phyloP scores from a whole-genome alignment of 208 protist species.

The Trypanosoma melophagium region DNA sequence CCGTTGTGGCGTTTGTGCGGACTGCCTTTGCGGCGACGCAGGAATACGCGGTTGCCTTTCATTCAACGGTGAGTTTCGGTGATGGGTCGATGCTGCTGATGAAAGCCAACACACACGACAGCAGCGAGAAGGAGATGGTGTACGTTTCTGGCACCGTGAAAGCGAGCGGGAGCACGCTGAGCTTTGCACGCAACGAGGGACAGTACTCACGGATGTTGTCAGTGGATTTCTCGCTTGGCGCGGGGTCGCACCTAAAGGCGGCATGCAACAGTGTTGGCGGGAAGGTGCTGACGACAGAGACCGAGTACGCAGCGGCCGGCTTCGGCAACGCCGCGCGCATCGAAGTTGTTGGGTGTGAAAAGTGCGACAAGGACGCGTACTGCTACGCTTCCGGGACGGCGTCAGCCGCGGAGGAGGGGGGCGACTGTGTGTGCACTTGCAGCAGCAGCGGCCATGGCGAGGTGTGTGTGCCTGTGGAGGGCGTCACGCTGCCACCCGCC shows the following conservation, averaged over 20 bases:
- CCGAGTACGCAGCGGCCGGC: slow-evolving; percentile 17
- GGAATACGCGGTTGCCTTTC: slow-evolving; percentile 7
- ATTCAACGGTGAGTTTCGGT: background rate
- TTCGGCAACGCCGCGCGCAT: background rate
- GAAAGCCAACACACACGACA: slow-evolving; percentile 14
- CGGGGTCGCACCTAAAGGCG: background rate
- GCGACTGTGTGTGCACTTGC: slow-evolving; percentile 12
- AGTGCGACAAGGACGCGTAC: slow-evolving; percentile 16
- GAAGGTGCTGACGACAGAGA: slow-evolving; percentile 10
- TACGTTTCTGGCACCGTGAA: background rate
- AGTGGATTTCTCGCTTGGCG: background rate
- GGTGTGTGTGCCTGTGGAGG: slow-evolving; percentile 9
- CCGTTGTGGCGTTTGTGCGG: slow-evolving; percentile 4
- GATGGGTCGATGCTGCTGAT: slow-evolving; percentile 9
- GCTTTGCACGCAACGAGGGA: slow-evolving; percentile 16
- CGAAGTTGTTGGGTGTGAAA: slow-evolving; percentile 2
- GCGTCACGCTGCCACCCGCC: background rate
- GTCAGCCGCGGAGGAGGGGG: background rate
- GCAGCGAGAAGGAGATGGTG: slow-evolving; percentile 5
- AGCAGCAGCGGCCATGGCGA: slow-evolving; percentile 1
- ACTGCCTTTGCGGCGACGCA: slow-evolving; percentile 5
- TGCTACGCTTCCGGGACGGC: slow-evolving; percentile 16
- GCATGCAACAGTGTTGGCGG: slow-evolving; percentile 19
- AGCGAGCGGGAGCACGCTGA: slow-evolving; percentile 13
- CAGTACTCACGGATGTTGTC: slow-evolving; percentile 5